Evolutionary conservation across 1,284 basidiomycete species (phyloP).

Genomic region (Dichomitus squalens): DNA sequence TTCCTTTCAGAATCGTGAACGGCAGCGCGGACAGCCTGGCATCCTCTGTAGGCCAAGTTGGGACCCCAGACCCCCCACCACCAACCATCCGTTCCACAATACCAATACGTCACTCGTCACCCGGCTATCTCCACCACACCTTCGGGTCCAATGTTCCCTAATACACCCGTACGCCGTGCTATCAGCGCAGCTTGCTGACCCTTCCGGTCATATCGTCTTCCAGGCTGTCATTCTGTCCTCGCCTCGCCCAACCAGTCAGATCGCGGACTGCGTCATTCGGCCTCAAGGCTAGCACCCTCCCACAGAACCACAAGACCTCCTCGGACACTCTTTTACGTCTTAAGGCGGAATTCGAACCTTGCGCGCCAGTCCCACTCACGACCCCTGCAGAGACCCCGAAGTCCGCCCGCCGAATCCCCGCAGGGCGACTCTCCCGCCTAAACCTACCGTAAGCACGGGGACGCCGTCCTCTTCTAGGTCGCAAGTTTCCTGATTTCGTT

Average conservation of each 20-base stretch:
- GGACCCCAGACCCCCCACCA: background rate
- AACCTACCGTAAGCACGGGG: background rate
- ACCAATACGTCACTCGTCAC: background rate
- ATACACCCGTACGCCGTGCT: background rate
- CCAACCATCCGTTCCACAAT: background rate
- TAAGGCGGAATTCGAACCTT: background rate
- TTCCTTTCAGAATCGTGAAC: background rate
- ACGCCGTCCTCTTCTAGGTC: background rate
- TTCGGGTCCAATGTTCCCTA: background rate
- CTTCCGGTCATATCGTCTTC: slow-evolving; percentile 1
- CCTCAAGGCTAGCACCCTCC: slow-evolving; percentile 9
- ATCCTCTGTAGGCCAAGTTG: background rate
- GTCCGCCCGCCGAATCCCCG: slow-evolving; percentile 19
- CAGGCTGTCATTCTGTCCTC: background rate
- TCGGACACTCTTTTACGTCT: background rate
- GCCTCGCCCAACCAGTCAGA: background rate
- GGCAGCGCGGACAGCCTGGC: background rate
- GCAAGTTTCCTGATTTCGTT: background rate
- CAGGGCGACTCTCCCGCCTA: slow-evolving; percentile 1
- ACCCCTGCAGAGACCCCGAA: slow-evolving; percentile 4
- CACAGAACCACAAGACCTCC: background rate
- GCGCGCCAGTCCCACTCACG: background rate
- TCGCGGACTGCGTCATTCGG: background rate
- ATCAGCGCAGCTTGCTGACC: background rate
- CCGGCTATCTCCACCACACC: background rate